Conservation (phyloP, 495 filamentous ascomycete species). For the Daldinia caldariorum region DNA sequence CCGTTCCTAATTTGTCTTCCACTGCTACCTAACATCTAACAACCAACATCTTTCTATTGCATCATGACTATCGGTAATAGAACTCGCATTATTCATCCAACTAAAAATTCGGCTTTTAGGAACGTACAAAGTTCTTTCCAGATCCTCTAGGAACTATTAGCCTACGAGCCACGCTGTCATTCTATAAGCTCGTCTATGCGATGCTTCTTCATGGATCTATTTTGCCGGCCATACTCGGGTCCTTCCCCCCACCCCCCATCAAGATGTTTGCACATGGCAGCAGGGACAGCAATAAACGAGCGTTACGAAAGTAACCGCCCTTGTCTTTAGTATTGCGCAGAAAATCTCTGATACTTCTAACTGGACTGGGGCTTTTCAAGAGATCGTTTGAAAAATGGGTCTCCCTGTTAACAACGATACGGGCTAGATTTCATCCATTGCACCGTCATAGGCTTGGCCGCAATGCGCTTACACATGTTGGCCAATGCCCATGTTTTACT, state of each 20-base stretch:
- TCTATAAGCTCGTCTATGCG: constrained; percentile 35
- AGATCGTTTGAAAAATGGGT: too few relatives aligned
- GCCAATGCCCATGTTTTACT: constrained; percentile 24
- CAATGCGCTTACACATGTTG: constrained; percentile 13
- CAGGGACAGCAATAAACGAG: constrained; percentile 33
- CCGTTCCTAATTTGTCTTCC: constrained; percentile 33
- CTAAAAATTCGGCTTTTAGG: constrained; percentile 21
- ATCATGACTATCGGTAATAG: constrained; percentile 17
- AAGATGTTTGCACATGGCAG: constrained; percentile 42
- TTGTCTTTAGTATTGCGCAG: constrained; percentile 16
- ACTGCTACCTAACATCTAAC: constrained; percentile 40
- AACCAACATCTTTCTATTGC: constrained; percentile 18
- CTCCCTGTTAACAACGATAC: background rate
- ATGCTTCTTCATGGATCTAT: constrained; percentile 27
- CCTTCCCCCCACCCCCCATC: too few relatives aligned
- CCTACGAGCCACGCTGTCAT: constrained; percentile 33
- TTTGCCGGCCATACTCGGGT: constrained; percentile 39
- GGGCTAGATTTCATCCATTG: constrained; percentile 22
- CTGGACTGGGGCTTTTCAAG: background rate
- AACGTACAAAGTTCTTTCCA: constrained; percentile 24
- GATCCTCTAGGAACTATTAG: constrained; percentile 30
- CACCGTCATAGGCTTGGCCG: constrained; percentile 18
- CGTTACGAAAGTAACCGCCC: constrained; percentile 2
- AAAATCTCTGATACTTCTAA: constrained; percentile 13
- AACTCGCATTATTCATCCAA: constrained; percentile 26